A percentile compares a stretch with the other conserved stretches of the same genome.
These are phyloP conservation scores for Calonectria pauciramosa DNA, from an alignment of 2,329 filamentous ascomycete genomes.

Conservation along the genomic window DNA sequence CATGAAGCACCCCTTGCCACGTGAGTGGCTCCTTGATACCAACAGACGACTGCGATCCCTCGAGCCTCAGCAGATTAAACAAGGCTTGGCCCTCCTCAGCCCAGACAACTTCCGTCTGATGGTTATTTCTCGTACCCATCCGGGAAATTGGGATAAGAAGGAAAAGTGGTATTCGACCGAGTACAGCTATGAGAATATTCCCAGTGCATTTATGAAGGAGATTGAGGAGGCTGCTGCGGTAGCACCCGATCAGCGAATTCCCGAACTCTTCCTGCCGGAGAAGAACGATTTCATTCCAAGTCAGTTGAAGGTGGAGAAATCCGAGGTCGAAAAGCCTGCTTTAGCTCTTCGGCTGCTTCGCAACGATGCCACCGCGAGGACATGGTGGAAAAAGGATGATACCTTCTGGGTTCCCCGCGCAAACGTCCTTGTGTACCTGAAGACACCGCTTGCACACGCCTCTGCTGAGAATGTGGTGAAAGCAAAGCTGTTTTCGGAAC, in stretches of 20 bases:
- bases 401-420: slow-evolving; percentile 98
- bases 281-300: slow-evolving; percentile 97
- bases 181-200: slow-evolving; percentile 86
- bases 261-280: slow-evolving; percentile 86
- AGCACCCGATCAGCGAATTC: slow-evolving; percentile 69
- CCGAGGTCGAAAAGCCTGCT: slow-evolving; percentile 82
- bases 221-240: slow-evolving; percentile 75
- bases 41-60: slow-evolving; percentile 83
- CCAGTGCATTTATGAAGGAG: slow-evolving; percentile 79
- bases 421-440: slow-evolving; percentile 84
- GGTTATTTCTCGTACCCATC: slow-evolving; percentile 85
- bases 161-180: slow-evolving; percentile 99
- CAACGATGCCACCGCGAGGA: slow-evolving; percentile 83
- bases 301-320: slow-evolving; percentile 88
- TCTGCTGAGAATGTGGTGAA: slow-evolving; percentile 85
- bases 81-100: slow-evolving; percentile 79
- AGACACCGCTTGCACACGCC: slow-evolving; percentile 82
- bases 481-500: slow-evolving; percentile 82
- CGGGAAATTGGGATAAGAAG: slow-evolving; percentile 86
- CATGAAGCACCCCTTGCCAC: slow-evolving; percentile 92
- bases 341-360: slow-evolving; percentile 85
- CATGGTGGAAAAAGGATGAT: slow-evolving; percentile 99
- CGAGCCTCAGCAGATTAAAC: slow-evolving; percentile 80
- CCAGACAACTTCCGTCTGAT: slow-evolving; percentile 92
- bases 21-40: slow-evolving; percentile 89